Evolutionary conservation across 2,329 filamentous ascomycete genomes (phyloP), one percentile per base, ranked within the genome.

Genomic region (Achaetomium macrosporum): DNA sequence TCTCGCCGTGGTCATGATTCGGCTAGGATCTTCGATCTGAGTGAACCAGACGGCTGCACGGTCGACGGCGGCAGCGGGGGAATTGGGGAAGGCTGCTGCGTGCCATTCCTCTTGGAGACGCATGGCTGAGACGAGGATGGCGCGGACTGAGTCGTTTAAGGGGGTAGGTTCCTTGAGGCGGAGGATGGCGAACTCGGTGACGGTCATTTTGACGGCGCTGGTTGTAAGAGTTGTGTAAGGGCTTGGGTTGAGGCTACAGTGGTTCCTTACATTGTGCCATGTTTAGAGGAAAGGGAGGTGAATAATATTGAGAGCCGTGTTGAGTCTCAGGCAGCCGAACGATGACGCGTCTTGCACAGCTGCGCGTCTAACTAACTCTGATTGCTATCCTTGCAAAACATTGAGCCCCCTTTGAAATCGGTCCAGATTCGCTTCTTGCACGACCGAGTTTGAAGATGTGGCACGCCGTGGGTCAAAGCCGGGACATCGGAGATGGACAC

Each of bases 1-100:
- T 11, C 70, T 67, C 16, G 74, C 71, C 5, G 71, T 72, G 57
- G 78, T 66, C 57, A 78, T 64, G n/a, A 73, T 54, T 29, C 63
- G 60, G 2, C 67, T 61, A 11, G 68, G 66, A 50, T 73, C 65
- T 42, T 70, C 66, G 52, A 67, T 43, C 57, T 71, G 68, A 39
- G 66, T 62, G 54, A 70, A 67, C 33, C 70, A 55, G 36, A 59
- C 64, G 2, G 63, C 63, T 20, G 68, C 65, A 17, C 68, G 67
- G 39, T 63, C 66, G 30, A 68, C 60, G 53, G 66, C 70, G 53
- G 68, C 65, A 39, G 65, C 65, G 41, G 71, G 72, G 16, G 71
- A 64, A 42, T 64, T 61, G 2, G 65, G 61, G 42, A 66, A 64
- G 50, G 69, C 61, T 16, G 63, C 40, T 12, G 69, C 64, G 31